These are phyloP conservation scores for Alternaria sp. DNA, from an alignment of 2,329 filamentous ascomycete genomes.

Conservation along the genomic window DNA sequence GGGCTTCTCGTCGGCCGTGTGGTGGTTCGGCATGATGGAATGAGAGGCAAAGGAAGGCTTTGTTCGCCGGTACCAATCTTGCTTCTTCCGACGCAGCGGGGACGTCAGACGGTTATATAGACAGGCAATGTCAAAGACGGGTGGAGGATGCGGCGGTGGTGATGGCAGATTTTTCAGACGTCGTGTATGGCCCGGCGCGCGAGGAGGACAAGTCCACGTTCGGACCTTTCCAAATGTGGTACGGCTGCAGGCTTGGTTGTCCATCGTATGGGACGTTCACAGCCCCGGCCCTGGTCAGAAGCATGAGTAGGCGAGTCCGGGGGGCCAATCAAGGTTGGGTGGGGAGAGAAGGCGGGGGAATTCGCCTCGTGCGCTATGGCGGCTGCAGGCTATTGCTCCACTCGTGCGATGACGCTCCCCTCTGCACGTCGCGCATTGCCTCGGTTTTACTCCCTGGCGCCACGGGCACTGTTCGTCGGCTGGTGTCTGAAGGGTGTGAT, in stretches of 20 bases:
- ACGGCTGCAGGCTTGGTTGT: slow-evolving; percentile 1
- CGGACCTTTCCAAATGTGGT: slow-evolving; percentile 6
- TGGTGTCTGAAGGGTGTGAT: slow-evolving; percentile 7
- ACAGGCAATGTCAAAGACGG: slow-evolving; percentile 1
- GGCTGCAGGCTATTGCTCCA: slow-evolving; percentile 10
- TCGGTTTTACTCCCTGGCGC: slow-evolving; percentile 18
- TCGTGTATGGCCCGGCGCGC: slow-evolving; percentile 12
- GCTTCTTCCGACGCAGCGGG: background rate
- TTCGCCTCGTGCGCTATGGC: slow-evolving; percentile 11
- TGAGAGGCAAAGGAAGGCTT: background rate
- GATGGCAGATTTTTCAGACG: slow-evolving; percentile 27
- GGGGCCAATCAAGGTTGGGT: slow-evolving; percentile 40
- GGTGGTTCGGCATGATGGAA: slow-evolving; percentile 35
- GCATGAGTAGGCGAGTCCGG: slow-evolving; percentile 21
- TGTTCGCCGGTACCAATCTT: slow-evolving; percentile 14
- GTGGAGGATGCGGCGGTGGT: background rate
- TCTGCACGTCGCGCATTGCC: slow-evolving; percentile 18
- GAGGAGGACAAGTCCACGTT: slow-evolving; percentile 1
- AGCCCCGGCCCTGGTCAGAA: slow-evolving; percentile 13
- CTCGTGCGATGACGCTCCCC: slow-evolving; percentile 6
- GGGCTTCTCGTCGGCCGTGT: slow-evolving; percentile 39
- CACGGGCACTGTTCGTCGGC: slow-evolving; percentile 21
- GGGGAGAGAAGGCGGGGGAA: slow-evolving; percentile 27
- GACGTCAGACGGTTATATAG: slow-evolving; percentile 18
- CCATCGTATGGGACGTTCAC: slow-evolving; percentile 12